A percentile compares a stretch with the other conserved stretches of the same genome.
Evolutionary conservation across 768 basidiomycete genomes (phyloP).

Genomic region (Lanmaoa pseudosensibilis): DNA sequence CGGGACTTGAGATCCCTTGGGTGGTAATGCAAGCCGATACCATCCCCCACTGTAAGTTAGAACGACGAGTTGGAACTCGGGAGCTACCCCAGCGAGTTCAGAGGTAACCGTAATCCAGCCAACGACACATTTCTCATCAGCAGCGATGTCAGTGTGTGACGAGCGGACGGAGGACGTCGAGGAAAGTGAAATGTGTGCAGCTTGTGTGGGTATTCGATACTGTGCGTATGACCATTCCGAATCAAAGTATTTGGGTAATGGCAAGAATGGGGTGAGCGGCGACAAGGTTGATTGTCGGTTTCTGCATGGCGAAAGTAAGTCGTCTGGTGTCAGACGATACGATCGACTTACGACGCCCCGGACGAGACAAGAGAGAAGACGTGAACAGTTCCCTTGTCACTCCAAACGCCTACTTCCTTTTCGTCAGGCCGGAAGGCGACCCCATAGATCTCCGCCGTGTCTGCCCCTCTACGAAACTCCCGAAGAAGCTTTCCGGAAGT

Average conservation of each 20-base stretch:
- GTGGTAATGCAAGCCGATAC: conserved; percentile 77
- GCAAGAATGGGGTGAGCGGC: conserved; percentile 74
- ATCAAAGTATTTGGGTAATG: conserved; percentile 86
- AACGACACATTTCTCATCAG: conserved; percentile 83
- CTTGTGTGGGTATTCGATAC: conserved; percentile 84
- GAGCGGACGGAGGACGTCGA: conserved; percentile 59
- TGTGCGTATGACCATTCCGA: conserved; percentile 98
- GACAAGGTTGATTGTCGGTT: conserved; percentile 86
- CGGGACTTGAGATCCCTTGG: conserved; percentile 22
- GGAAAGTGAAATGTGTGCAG: conserved; percentile 77
- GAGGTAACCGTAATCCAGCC: conserved; percentile 72
- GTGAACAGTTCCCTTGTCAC: conserved; percentile 94
- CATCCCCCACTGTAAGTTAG: conserved; percentile 90
- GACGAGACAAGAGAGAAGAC: conserved; percentile 74
- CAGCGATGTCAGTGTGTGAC: conserved; percentile 58
- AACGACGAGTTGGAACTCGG: conserved; percentile 77
- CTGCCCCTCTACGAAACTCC: conserved; percentile 83
- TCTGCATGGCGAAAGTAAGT: conserved; percentile 38
- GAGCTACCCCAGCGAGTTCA: conserved; percentile 32
- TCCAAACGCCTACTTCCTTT: conserved; percentile 85
- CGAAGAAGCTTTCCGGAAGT: conserved; percentile 67
- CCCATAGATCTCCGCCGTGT: conserved; percentile 90
- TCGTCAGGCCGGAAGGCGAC: conserved; percentile 88
- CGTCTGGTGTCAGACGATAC: conserved; percentile 1
- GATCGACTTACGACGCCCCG: conserved; percentile 58